A percentile compares a stretch with the other conserved stretches of the same genome.
Evolutionary conservation across 2,329 filamentous ascomycete species (phyloP).

Genomic region (Colletotrichum abscissum): DNA sequence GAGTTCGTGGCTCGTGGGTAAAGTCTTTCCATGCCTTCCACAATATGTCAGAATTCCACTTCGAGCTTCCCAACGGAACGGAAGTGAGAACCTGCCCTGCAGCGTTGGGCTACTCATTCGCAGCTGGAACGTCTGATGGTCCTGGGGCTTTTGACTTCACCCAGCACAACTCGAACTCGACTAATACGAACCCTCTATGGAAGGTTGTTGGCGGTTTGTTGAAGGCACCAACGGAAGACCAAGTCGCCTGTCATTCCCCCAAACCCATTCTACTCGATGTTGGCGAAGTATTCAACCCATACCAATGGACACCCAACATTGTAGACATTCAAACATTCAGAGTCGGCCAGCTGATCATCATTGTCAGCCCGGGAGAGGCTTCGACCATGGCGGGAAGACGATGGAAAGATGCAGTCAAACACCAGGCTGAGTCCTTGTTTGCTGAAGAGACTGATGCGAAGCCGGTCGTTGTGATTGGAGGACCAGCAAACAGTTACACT

Average conservation of each 20-base stretch:
- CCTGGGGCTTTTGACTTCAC: constrained; percentile 92
- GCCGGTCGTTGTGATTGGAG: constrained; percentile 83
- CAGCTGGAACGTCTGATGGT: constrained; percentile 89
- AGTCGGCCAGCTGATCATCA: constrained; percentile 84
- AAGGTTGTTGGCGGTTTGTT: constrained; percentile 76
- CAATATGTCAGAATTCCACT: constrained; percentile 79
- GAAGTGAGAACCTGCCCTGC: constrained; percentile 82
- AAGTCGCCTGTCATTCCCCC: constrained; percentile 79
- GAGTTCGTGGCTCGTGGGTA: constrained; percentile 72
- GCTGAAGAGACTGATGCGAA: constrained; percentile 54
- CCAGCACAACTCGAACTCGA: constrained; percentile 79
- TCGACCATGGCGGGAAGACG: constrained; percentile 92
- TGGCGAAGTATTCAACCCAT: constrained; percentile 79
- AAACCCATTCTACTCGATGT: constrained; percentile 91
- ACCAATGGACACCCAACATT: constrained; percentile 89
- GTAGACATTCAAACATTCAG: constrained; percentile 87
- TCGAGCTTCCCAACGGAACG: constrained; percentile 78
- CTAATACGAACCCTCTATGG: constrained; percentile 82
- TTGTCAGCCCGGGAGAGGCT: constrained; percentile 87
- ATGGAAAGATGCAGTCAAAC: constrained; percentile 79
- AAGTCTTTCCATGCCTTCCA: constrained; percentile 85
- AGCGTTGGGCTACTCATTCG: constrained; percentile 89
- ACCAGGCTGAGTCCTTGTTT: constrained; percentile 57
- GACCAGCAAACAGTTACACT: constrained; percentile 88
- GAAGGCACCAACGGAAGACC: constrained; percentile 74